phyloP scores from a whole-genome alignment of 148 eudicot species.

The Cornus controversa region DNA sequence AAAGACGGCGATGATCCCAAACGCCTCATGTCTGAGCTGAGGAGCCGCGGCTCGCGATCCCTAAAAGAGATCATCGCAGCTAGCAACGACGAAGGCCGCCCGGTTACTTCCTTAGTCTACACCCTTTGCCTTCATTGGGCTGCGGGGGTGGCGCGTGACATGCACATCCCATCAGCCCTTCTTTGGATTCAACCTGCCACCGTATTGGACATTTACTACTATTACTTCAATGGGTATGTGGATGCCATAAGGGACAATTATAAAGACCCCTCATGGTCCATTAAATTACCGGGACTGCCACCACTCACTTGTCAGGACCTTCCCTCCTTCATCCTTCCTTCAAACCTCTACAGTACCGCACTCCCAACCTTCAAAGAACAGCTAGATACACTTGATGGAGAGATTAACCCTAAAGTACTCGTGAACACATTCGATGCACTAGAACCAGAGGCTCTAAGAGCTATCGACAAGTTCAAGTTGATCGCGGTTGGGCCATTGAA shows the following conservation, averaged over 20 bases:
- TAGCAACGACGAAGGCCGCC: conserved; percentile 30
- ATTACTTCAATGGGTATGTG: conserved; percentile 34
- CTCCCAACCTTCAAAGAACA: conserved; percentile 35
- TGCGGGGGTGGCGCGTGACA: conserved; percentile 39
- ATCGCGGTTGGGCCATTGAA: conserved; percentile 37
- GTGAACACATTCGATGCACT: conserved; percentile 49
- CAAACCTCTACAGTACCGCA: conserved; percentile 20
- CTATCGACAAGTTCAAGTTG: conserved; percentile 25
- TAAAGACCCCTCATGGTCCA: conserved; percentile 29
- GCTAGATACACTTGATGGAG: conserved; percentile 28
- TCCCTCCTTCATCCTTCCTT: conserved; percentile 51
- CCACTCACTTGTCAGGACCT: conserved; percentile 31
- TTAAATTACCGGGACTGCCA: conserved; percentile 46
- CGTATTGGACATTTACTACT: conserved; percentile 42
- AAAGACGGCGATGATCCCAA: conserved; percentile 18
- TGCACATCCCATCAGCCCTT: conserved; percentile 42
- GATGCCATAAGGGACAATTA: conserved; percentile 22
- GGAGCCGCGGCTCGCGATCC: conserved; percentile 27
- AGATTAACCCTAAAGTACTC: conserved; percentile 34
- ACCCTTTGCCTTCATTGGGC: conserved; percentile 55
- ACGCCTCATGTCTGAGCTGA: conserved; percentile 25
- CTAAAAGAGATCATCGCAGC: conserved; percentile 18
- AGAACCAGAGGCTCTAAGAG: conserved; percentile 33
- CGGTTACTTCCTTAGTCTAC: conserved; percentile 45
- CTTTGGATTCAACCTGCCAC: conserved; percentile 65